Conservation (phyloP, 2,329 filamentous ascomycete genomes). For the Fusarium camptoceras region DNA sequence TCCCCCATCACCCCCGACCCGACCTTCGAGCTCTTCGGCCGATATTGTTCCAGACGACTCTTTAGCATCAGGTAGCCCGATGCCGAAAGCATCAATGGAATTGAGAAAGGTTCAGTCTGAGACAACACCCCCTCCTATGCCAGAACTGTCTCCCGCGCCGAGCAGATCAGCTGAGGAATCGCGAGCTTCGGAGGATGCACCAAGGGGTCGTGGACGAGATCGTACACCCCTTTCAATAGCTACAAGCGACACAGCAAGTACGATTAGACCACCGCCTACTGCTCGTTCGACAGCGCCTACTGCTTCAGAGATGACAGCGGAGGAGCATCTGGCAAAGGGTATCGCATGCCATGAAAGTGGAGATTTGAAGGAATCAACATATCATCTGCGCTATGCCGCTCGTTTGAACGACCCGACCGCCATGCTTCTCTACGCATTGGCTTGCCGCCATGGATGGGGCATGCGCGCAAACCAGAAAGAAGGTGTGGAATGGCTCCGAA, state of each 20-base stretch:
- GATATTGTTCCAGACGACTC: slow-evolving; percentile 54
- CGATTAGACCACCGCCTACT: slow-evolving; percentile 57
- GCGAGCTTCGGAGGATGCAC: slow-evolving; percentile 61
- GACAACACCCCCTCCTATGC: slow-evolving; percentile 52
- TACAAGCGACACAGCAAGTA: slow-evolving; percentile 67
- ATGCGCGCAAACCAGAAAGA: slow-evolving; percentile 93
- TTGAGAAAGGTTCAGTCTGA: slow-evolving; percentile 64
- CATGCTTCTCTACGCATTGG: slow-evolving; percentile 95
- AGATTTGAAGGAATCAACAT: slow-evolving; percentile 91
- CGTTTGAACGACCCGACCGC: slow-evolving; percentile 87
- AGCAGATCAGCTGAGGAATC: slow-evolving; percentile 59
- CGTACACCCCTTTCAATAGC: slow-evolving; percentile 61
- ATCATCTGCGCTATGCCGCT: slow-evolving; percentile 91
- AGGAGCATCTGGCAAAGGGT: slow-evolving; percentile 90
- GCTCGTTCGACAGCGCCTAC: slow-evolving; percentile 63
- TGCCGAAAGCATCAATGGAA: slow-evolving; percentile 62
- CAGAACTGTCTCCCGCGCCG: slow-evolving; percentile 58
- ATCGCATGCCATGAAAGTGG: slow-evolving; percentile 91
- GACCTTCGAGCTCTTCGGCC: slow-evolving; percentile 68
- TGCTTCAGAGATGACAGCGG: slow-evolving; percentile 78
- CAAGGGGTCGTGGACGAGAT: slow-evolving; percentile 61
- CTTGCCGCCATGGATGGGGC: slow-evolving; percentile 96
- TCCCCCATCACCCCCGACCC: slow-evolving; percentile 71
- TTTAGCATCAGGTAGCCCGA: slow-evolving; percentile 45
- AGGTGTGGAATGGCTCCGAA: slow-evolving; percentile 90